Conservation (phyloP, 768 basidiomycete species). For the Leucogyrophana mollusca region DNA sequence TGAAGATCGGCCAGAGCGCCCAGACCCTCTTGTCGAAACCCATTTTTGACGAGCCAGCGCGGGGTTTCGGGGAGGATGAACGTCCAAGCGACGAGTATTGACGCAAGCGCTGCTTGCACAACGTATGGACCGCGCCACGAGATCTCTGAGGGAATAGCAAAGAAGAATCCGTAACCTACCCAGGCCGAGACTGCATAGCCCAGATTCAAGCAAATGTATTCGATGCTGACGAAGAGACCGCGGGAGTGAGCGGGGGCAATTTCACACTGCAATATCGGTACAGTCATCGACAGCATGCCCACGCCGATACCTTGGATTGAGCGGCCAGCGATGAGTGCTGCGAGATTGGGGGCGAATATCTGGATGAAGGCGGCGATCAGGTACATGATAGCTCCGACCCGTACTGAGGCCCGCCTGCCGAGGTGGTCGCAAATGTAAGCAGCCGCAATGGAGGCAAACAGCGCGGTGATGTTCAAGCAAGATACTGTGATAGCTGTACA, state of each 20-base stretch:
- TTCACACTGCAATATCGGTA: conserved; percentile 49
- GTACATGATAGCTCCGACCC: conserved; percentile 49
- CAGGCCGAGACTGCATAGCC: conserved; percentile 51
- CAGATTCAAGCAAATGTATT: conserved; percentile 49
- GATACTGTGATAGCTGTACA: conserved; percentile 48
- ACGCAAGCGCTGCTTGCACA: conserved; percentile 49
- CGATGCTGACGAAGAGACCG: conserved; percentile 53
- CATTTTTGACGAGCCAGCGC: conserved; percentile 55
- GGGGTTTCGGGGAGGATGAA: conserved; percentile 52
- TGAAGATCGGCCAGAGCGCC: conserved; percentile 58
- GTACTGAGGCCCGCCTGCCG: conserved; percentile 49
- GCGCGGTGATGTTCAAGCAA: conserved; percentile 49
- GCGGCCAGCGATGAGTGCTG: conserved; percentile 38
- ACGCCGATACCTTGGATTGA: conserved; percentile 49
- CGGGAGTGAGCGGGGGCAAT: conserved; percentile 47
- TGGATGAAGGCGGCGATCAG: conserved; percentile 49
- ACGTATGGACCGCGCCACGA: conserved; percentile 59
- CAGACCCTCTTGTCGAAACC: conserved; percentile 48
- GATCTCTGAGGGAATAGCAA: conserved; percentile 42
- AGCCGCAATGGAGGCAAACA: conserved; percentile 42
- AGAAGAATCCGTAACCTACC: conserved; percentile 51
- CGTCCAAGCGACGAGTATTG: conserved; percentile 45
- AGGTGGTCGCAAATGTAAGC: conserved; percentile 51
- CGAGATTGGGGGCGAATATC: conserved; percentile 46
- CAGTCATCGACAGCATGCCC: conserved; percentile 50